Base-by-base conservation (phyloP, 2,329 filamentous ascomycete genomes). In the Sporothrix euskadiensis region DNA sequence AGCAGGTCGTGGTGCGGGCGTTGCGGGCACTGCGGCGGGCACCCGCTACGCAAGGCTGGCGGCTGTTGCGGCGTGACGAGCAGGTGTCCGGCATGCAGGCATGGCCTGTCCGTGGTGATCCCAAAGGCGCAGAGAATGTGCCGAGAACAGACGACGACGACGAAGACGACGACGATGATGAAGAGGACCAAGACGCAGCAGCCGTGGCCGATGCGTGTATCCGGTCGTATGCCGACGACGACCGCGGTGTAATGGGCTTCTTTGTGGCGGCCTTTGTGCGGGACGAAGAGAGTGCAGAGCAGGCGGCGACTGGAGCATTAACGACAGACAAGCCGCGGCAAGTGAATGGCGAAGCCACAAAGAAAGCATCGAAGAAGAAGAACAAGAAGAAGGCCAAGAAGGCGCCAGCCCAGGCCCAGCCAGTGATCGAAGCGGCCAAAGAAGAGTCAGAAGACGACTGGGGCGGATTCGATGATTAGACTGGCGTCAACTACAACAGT, bases 181-280 rank as follows among this genome's bases (percentile, higher is more conserved):
- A 44, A 30, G 44, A 57, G 1, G 56, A 73, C 8, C 32, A 66
- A 2, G 71, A 66, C 16, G 65, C 74, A 6, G 71, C 70, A 0
- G 78, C 85, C 3, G 80, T 93, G 0, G 88, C 90, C 6, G 90
- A 95, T 35, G 92, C 88, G 2, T 97, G 94, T 79, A 91, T 98
- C 73, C 86, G 95, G 74, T 93, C 93, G 44, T 91, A 92, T 81
- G 92, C 94, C 77, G 92, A 89, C 35, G 94, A 95, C 77, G 90
- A 90, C 10, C 88, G 92, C 75, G 94, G 94, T 0, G 92, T 94
- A 0, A 97, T 98, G 88, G 95, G 96, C 0, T 98, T 99, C 82
- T 99, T 99, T 78, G 92, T 98, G 26, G 94, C 90, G n/a, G 93
- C 88, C 0, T 97, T 99, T 81, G 87, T 93, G 3, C 85, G 92